phyloP scores from a whole-genome alignment of 441 rosid species.

The Breynia disticha region DNA sequence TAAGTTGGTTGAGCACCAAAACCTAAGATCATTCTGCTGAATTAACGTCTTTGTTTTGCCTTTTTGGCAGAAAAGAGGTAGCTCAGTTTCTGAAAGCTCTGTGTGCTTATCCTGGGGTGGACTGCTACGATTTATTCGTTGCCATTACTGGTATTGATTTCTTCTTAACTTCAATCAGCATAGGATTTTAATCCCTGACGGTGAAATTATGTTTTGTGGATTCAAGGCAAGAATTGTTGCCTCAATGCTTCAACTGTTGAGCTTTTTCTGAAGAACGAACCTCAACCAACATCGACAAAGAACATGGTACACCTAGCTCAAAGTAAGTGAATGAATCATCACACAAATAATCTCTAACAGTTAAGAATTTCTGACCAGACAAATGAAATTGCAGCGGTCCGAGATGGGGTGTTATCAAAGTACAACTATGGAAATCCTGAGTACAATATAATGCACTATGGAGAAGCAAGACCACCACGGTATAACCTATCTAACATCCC shows the following conservation, averaged over 20 bases:
- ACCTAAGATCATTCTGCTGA: background rate
- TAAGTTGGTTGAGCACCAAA: too few relatives aligned
- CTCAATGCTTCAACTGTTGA: conserved; percentile 62
- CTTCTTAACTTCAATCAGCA: too few relatives aligned
- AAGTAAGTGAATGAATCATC: conserved; percentile 40
- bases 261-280: conserved; percentile 53
- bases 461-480: conserved; percentile 41
- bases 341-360: too few relatives aligned
- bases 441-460: conserved; percentile 51
- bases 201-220: background rate
- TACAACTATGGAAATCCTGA: conserved; percentile 49
- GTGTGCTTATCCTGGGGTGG: conserved; percentile 56
- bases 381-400: conserved; percentile 38
- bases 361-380: too few relatives aligned
- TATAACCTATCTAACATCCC: conserved; percentile 82
- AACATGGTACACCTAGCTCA: conserved; percentile 88
- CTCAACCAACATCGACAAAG: conserved; percentile 76
- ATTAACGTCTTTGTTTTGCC: background rate
- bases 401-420: conserved; percentile 51
- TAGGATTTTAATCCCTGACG: too few relatives aligned
- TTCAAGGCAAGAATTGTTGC: conserved; percentile 69
- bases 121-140: conserved; percentile 57
- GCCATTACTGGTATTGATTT: conserved; percentile 51
- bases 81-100: conserved; percentile 33
- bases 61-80: conserved; percentile 35